Base-by-base conservation (phyloP, 768 basidiomycete genomes). In the Kwoniella bestiolae region DNA sequence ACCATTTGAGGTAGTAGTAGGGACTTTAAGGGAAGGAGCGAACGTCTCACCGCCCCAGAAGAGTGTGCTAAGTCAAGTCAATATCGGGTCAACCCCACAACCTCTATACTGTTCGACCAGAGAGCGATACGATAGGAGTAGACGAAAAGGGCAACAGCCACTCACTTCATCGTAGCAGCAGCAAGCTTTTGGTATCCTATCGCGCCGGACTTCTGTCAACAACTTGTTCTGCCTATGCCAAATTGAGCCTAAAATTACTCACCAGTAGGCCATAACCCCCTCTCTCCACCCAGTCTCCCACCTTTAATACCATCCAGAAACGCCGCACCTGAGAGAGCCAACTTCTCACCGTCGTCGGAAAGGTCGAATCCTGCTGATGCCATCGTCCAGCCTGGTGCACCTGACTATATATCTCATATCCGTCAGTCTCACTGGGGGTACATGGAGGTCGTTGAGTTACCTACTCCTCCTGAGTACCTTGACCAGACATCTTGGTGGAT, bases 401-500 rank as follows among this genome's bases (percentile, higher is more conserved):
- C 95, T 1, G 92, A 95, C 47, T 79, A 31, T 21, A 21, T 8
- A 23, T 50, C 38, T 11, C 56, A 5, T 46, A 6, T 0, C 7
- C 1, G 28, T 52, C 8, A n/a, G 4, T 28, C 8, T 23, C 49
- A 9, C 28, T 8, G 32, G 25, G 23, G 3, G 34, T 5, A 9
- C 46, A 34, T 14, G 1, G 56, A 32, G 9, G 3, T 31, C 9
- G 35, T 14, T 12, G 44, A 26, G 7, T 3, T 25, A 67, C 76
- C 71, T 38, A 79, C 73, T 16, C 95, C 95, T 7, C 95, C 95
- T 2, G 88, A 88, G 73, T 94, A 94, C 3, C 95, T 87, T 0
- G 93, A 95, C 91, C 92, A 97, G 32, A 97, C 92, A 77, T 97
- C 93, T 79, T 95, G 95, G 77, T 98, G 95, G 61, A 95, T 77